Base-by-base conservation (phyloP, 306 rosid genomes). In the Begonia fuchsioides region DNA sequence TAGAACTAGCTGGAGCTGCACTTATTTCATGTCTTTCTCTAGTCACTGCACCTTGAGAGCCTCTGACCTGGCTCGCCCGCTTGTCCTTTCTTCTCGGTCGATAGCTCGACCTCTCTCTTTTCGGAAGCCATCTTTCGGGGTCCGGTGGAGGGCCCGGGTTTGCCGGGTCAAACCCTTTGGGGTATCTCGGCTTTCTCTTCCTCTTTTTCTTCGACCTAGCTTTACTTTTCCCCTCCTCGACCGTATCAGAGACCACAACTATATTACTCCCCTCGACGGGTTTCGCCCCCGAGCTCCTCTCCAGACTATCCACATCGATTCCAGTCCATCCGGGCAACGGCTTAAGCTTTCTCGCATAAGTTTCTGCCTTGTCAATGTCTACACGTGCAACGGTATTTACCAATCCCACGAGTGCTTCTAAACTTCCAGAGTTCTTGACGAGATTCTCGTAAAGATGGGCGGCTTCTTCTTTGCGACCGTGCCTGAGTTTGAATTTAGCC, bases 41-140 rank as follows among this genome's bases (percentile, higher is more conserved):
- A 57, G 48, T 68, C 15, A 82, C 96, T 16, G 93, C 73, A 46
- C 98, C 98, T 71, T 85, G 98, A 9, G 96, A 77, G 57, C 98
- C 98, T 82, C 98, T 86, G 61, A 85, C 95, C 56, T 92, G 98
- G 43, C 87, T 87, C 11, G 98, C 93, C 70, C 96, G 79, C 73
- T 85, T 92, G 75, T 92, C 94, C 76, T 82, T 92, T 67, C 96
- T 78, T 80, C 82, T 92, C 7, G 98, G 98, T 73, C 96, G 81
- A 56, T 60, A 92, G 48, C 86, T 82, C 12, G 98, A 92, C 56
- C 98, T 81, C 59, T 92, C 96, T 61, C 96, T 75, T 81, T 62
- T 92, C 10, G 98, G 98, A 65, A 92, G 98, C 98, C 98, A 92
- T 63, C 98, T 77, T 62, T 85, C 96, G 10, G 98, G 98, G 65